Evolutionary conservation across 2,329 filamentous ascomycete species (phyloP).

Genomic region (Colletotrichum incanum): DNA sequence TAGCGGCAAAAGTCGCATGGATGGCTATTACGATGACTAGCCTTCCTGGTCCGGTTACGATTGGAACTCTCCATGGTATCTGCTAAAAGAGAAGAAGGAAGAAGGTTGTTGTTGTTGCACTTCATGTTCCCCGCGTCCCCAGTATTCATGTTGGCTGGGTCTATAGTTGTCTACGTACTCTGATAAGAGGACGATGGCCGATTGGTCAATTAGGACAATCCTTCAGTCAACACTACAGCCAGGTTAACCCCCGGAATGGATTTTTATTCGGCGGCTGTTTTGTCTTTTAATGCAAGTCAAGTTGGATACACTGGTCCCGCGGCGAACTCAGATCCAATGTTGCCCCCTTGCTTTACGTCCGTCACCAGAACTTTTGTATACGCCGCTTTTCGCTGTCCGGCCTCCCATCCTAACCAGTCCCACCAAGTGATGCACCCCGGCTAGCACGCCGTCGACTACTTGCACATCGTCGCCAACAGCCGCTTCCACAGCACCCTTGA

Average conservation of each 20-base stretch:
- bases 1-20: conserved; percentile 40
- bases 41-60: conserved; percentile 2
- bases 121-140: conserved; percentile 27
- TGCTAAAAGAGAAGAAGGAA: background rate
- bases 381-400: conserved; percentile 27
- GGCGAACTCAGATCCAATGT: conserved; percentile 30
- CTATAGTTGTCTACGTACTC: background rate
- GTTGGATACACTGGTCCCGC: background rate
- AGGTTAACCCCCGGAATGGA: background rate
- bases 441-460: conserved; percentile 32
- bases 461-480: conserved; percentile 32
- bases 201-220: conserved; percentile 24
- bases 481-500: conserved; percentile 35
- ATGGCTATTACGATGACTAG: conserved; percentile 22
- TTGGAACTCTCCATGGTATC: conserved; percentile 29
- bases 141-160: conserved; percentile 11
- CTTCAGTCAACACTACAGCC: background rate
- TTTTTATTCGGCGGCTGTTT: background rate
- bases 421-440: conserved; percentile 33
- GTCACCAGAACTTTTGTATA: conserved; percentile 30
- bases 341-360: conserved; percentile 35
- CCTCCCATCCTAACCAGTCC: conserved; percentile 36
- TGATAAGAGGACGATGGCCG: conserved; percentile 32
- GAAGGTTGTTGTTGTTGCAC: background rate
- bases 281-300: background rate